Evolutionary conservation across 352 stramenopile species (phyloP).

Genomic region (Phytophthora tentaculata): DNA sequence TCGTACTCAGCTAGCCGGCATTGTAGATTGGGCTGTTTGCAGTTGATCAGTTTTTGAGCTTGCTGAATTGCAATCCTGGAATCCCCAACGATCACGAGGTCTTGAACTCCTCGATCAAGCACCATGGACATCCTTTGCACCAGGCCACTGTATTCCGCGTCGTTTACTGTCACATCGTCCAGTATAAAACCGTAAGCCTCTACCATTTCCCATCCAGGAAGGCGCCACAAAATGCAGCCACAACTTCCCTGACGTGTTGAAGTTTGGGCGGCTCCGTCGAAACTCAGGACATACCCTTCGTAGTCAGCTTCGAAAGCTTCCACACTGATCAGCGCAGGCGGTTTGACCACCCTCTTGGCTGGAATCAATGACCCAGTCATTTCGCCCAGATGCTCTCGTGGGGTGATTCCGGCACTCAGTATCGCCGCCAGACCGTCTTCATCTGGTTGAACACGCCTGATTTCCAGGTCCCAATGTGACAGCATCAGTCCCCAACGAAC

Average conservation of each 20-base stretch:
- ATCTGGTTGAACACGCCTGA: not conserved
- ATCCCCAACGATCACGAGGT: constrained; percentile 4
- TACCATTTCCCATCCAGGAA: too few species aligned
- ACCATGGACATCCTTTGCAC: too few species aligned
- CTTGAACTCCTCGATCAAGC: not conserved
- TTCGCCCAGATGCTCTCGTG: constrained; percentile 11
- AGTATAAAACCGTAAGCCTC: too few species aligned
- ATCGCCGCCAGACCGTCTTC: too few species aligned
- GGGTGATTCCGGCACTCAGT: too few species aligned
- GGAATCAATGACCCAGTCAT: constrained; percentile 6
- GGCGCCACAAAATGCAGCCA: too few species aligned
- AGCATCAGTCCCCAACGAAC: constrained; percentile 4
- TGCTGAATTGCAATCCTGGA: constrained; percentile 10
- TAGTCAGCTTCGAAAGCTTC: too few species aligned
- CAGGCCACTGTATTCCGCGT: too few species aligned
- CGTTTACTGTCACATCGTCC: constrained; percentile 5
- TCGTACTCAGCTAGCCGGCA: not conserved
- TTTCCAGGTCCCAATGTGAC: constrained; percentile 7
- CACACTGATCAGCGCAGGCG: not conserved
- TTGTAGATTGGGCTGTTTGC: constrained; percentile 12
- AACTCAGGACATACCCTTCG: too few species aligned
- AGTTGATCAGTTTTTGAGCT: constrained; percentile 9
- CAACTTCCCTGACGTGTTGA: too few species aligned
- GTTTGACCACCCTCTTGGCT: constrained; percentile 10
- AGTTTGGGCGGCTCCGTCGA: too few species aligned